phyloP scores from a whole-genome alignment of 495 filamentous ascomycete species.

The Neurospora discreta region DNA sequence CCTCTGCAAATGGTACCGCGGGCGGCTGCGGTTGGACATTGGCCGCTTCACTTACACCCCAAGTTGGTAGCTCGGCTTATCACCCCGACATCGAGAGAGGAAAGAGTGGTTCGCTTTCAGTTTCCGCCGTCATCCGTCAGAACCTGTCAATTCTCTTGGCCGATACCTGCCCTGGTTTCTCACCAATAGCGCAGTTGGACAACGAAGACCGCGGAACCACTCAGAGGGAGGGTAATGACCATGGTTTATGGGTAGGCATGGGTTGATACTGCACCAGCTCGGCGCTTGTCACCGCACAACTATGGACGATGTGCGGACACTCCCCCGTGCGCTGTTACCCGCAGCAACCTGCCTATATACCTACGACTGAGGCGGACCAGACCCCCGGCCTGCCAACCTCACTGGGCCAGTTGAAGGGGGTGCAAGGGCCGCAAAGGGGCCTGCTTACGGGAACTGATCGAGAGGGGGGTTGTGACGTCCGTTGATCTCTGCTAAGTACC shows the following conservation, averaged over 20 bases:
- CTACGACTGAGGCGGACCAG: background rate
- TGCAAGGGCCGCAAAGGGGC: background rate
- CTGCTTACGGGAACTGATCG: background rate
- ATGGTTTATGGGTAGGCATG: background rate
- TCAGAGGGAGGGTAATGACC: background rate
- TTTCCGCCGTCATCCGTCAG: background rate
- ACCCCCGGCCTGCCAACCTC: background rate
- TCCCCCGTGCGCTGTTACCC: background rate
- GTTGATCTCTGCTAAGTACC: background rate
- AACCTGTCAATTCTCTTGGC: background rate
- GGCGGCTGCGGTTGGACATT: conserved; percentile 1
- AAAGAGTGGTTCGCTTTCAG: background rate
- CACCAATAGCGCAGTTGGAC: background rate
- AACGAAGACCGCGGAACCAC: background rate
- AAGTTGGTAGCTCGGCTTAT: background rate
- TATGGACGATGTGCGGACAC: background rate
- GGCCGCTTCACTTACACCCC: background rate
- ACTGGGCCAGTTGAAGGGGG: background rate
- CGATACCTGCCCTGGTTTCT: background rate
- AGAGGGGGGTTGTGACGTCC: conserved; percentile 2
- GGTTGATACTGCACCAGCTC: background rate
- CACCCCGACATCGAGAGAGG: background rate
- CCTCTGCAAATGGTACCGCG: conserved; percentile 5
- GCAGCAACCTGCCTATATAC: background rate
- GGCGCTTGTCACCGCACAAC: background rate